Evolutionary conservation across 2,329 filamentous ascomycete species (phyloP).

Genomic region (Paracoccidioides lutzii): DNA sequence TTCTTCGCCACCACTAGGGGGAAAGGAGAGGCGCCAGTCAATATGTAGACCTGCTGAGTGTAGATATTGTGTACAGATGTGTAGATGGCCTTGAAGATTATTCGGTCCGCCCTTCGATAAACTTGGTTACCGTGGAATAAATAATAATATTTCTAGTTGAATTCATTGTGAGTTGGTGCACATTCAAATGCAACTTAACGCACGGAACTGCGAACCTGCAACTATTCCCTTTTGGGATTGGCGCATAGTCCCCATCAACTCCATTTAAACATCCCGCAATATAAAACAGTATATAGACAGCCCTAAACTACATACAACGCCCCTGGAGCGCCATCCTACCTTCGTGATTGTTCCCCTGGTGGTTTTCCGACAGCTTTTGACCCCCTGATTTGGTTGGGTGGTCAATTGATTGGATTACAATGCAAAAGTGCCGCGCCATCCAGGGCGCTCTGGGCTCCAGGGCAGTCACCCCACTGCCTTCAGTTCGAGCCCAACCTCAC

Average conservation of each 20-base stretch:
- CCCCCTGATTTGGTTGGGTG: conserved; percentile 18
- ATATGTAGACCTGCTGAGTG: too few relatives aligned
- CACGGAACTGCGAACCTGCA: too few relatives aligned
- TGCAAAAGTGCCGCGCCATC: conserved; percentile 35
- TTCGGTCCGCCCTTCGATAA: neutral
- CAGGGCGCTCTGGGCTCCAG: conserved; percentile 29
- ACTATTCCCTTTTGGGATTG: neutral
- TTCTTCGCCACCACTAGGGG: too few relatives aligned
- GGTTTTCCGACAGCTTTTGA: conserved; percentile 9
- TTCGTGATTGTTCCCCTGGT: neutral
- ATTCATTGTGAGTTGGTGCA: too few relatives aligned
- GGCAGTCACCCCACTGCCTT: conserved; percentile 22
- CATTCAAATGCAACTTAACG: too few relatives aligned
- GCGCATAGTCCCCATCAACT: neutral
- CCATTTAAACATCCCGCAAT: neutral
- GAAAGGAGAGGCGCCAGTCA: too few relatives aligned
- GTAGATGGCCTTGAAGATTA: too few relatives aligned
- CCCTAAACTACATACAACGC: conserved; percentile 12
- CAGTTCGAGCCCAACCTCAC: conserved; percentile 24
- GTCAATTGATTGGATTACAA: conserved; percentile 22
- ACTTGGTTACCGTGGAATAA: neutral
- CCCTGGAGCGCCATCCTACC: neutral
- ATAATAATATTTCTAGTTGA: too few relatives aligned
- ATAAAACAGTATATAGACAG: conserved; percentile 17
- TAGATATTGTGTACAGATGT: too few relatives aligned